Evolutionary conservation across 2,329 filamentous ascomycete species (phyloP).

Genomic region (Colletotrichum spaethianum): DNA sequence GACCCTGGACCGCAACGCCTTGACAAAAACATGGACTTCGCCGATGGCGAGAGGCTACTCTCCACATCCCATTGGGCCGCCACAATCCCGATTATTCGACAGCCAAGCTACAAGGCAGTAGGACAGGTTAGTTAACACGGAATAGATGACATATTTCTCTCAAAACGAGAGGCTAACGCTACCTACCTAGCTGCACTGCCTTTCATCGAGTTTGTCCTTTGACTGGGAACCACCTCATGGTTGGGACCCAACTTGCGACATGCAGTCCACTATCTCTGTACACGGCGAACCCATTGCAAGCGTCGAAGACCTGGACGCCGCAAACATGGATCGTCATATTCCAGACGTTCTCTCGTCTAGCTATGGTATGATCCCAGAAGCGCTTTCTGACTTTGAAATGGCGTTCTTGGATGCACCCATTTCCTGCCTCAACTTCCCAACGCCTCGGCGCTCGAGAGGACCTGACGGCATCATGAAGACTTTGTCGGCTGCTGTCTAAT

Average conservation of each 20-base stretch:
- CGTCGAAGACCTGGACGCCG: not conserved
- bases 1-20: not conserved
- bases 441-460: not conserved
- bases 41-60: not conserved
- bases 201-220: not conserved
- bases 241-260: not conserved
- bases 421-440: not conserved
- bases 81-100: not conserved
- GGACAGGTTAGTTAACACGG: constrained; percentile 27
- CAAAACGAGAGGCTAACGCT: constrained; percentile 31
- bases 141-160: constrained; percentile 16
- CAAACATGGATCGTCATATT: not conserved
- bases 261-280: not conserved
- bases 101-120: not conserved
- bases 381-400: not conserved
- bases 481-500: constrained; percentile 26
- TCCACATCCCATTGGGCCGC: not conserved
- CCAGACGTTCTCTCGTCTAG: not conserved
- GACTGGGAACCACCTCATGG: not conserved
- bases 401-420: not conserved
- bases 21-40: not conserved
- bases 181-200: constrained; percentile 21
- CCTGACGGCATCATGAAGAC: not conserved
- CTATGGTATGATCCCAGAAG: not conserved
- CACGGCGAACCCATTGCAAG: not conserved